Evolutionary conservation across 2,329 filamentous ascomycete species (phyloP).

Genomic region (Boeremia lycopersici): DNA sequence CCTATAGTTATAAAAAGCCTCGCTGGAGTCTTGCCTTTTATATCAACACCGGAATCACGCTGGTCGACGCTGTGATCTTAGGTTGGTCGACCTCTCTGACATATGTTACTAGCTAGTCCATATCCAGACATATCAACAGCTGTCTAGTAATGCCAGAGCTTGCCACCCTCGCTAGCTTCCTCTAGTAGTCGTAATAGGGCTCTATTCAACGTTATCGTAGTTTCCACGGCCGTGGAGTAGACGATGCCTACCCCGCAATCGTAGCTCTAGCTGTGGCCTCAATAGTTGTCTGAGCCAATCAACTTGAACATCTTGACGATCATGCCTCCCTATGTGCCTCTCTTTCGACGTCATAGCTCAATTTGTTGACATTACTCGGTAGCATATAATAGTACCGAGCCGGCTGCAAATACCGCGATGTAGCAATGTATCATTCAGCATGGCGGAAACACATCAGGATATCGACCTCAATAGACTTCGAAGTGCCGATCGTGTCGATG

Average conservation of each 20-base stretch:
- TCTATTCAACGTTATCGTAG: no score
- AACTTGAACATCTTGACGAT: constrained; percentile 5
- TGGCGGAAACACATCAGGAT: constrained; percentile 1
- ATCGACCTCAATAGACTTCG: not conserved
- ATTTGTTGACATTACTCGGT: not conserved
- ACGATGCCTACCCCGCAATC: constrained; percentile 5
- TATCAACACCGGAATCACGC: not conserved
- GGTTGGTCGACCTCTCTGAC: not conserved
- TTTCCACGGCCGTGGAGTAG: constrained; percentile 12
- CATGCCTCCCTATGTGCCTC: not conserved
- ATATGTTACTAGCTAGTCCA: not conserved
- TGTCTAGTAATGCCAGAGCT: not conserved
- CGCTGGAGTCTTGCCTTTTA: not conserved
- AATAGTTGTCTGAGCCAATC: constrained; percentile 9
- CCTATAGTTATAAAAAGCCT: not conserved
- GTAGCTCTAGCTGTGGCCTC: constrained; percentile 2
- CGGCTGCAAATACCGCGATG: no score
- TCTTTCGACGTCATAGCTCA: not conserved
- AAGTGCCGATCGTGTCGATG: not conserved
- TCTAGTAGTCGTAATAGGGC: not conserved
- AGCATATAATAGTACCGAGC: not conserved
- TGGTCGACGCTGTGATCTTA: not conserved
- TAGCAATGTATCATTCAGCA: not conserved
- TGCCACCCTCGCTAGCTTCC: not conserved
- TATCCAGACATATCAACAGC: not conserved